Evolutionary conservation across 805 yeast species (phyloP).

Genomic region (Candida saitoana): DNA sequence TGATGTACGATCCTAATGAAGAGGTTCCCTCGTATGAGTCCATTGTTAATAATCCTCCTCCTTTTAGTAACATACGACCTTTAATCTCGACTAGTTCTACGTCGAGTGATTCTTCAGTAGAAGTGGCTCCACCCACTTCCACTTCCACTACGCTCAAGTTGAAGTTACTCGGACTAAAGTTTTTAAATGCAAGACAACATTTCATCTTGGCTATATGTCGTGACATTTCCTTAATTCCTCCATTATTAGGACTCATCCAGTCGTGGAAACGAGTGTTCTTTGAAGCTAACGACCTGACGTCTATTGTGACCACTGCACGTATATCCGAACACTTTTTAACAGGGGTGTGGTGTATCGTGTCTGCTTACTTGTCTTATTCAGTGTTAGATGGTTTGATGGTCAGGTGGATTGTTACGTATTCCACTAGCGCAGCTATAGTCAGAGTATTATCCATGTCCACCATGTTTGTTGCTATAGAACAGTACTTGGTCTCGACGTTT

Average conservation of each 20-base stretch:
- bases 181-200: constrained; percentile 73
- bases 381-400: constrained; percentile 87
- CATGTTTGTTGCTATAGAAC: constrained; percentile 65
- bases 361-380: constrained; percentile 78
- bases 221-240: constrained; percentile 69
- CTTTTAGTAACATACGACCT: constrained; percentile 20
- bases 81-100: constrained; percentile 4
- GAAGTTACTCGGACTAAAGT: constrained; percentile 63
- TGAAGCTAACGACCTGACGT: constrained; percentile 11
- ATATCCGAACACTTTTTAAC: constrained; percentile 77
- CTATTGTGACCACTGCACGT: constrained; percentile 51
- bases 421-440: constrained; percentile 81
- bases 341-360: constrained; percentile 89
- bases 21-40: constrained; percentile 39
- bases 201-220: constrained; percentile 72
- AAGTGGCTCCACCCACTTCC: constrained; percentile 4
- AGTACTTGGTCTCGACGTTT: constrained; percentile 60
- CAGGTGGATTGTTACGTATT: constrained; percentile 90
- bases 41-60: background rate
- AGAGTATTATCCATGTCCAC: constrained; percentile 82
- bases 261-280: constrained; percentile 37
- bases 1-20: constrained; percentile 27
- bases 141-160: constrained; percentile 11
- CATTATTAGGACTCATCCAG: constrained; percentile 50
- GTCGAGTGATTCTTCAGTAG: constrained; percentile 7